phyloP scores from a whole-genome alignment of 441 rosid genomes.

The Arabidopsis lyrata region DNA sequence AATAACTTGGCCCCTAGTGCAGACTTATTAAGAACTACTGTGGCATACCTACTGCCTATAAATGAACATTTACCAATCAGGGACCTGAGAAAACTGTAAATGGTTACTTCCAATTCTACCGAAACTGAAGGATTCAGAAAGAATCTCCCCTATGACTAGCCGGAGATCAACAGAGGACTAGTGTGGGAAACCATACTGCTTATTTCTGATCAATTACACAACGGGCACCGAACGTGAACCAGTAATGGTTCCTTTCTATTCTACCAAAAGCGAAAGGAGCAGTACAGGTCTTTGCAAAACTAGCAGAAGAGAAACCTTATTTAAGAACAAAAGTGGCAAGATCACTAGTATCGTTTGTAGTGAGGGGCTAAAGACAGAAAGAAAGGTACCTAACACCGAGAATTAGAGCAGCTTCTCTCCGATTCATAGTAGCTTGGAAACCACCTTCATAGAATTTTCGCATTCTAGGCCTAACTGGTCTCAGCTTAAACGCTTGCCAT shows the following conservation, averaged over 20 bases:
- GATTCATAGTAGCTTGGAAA: slow-evolving; percentile 65
- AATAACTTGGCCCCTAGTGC: not conserved
- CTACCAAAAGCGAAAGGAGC: not conserved
- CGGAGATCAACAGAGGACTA: not conserved
- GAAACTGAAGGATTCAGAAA: not conserved
- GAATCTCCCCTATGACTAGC: not conserved
- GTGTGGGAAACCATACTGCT: not conserved
- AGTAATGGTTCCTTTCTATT: not conserved
- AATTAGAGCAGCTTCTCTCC: slow-evolving; percentile 70
- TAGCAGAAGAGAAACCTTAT: not conserved
- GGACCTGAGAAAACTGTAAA: not conserved
- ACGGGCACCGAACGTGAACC: not conserved
- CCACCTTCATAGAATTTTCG: slow-evolving; percentile 74
- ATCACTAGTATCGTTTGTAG: slow-evolving; percentile 6
- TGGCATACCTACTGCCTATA: not conserved
- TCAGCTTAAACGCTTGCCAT: slow-evolving; percentile 72
- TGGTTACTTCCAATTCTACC: not conserved
- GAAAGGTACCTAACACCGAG: slow-evolving; percentile 69
- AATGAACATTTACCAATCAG: not conserved
- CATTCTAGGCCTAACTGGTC: slow-evolving; percentile 57
- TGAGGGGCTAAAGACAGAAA: slow-evolving; percentile 17
- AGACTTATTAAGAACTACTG: not conserved
- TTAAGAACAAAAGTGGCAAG: not conserved
- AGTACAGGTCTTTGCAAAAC: not conserved
- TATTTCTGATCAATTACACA: not conserved